Percentiles rank a stretch among this genome's conserved stretches.
phyloP scores from a whole-genome alignment of 345 rosid genomes.

The Ailanthus altissimus region DNA sequence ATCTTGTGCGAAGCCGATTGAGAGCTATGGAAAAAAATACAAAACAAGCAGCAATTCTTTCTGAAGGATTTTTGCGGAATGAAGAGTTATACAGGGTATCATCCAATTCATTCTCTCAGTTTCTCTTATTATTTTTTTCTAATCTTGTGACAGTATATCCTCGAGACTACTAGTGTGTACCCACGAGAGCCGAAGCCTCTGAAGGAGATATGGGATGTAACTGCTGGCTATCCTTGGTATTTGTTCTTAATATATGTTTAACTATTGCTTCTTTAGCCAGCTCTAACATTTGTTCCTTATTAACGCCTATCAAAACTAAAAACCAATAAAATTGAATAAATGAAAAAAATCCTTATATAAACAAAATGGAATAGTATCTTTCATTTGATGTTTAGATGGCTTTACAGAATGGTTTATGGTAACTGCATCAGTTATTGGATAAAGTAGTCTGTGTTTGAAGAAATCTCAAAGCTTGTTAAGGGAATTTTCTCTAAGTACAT shows the following conservation, averaged over 20 bases:
- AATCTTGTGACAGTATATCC: conserved; percentile 48
- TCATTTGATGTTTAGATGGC: background rate
- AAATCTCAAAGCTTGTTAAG: background rate
- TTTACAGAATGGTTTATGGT: background rate
- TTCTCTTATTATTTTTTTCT: background rate
- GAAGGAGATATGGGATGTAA: conserved; percentile 60
- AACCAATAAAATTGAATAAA: no score
- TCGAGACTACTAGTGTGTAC: conserved; percentile 67
- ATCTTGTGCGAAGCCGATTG: conserved; percentile 4
- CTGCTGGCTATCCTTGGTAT: conserved; percentile 55
- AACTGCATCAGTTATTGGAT: background rate
- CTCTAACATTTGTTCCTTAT: no score
- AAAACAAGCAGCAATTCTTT: conserved; percentile 9
- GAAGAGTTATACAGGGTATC: conserved; percentile 55
- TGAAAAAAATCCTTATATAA: no score
- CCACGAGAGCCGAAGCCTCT: conserved; percentile 68
- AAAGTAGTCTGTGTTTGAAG: no score
- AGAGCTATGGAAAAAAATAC: conserved; percentile 33
- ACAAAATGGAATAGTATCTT: no score
- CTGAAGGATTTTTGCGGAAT: conserved; percentile 49
- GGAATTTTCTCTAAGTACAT: background rate
- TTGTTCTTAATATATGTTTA: no score
- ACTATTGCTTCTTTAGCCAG: no score
- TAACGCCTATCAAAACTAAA: no score
- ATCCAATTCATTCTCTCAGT: background rate